Evolutionary conservation across 2,329 filamentous ascomycete genomes (phyloP).

Genomic region (Zymoseptoria tritici): DNA sequence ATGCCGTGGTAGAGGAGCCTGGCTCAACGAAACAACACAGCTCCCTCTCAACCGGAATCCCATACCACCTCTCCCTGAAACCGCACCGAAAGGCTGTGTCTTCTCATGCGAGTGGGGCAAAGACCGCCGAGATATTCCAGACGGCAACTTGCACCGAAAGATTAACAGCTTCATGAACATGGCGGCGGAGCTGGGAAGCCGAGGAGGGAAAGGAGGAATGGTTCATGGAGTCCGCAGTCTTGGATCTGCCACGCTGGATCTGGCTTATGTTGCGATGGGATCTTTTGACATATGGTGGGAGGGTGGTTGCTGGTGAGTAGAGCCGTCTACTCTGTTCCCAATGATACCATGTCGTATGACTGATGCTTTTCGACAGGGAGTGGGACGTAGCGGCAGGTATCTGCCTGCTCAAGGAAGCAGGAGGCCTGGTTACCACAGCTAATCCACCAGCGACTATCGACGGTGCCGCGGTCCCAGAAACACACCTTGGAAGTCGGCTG

Average conservation of each 20-base stretch:
- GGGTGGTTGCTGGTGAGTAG: constrained; percentile 44
- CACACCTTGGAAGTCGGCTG: constrained; percentile 57
- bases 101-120: constrained; percentile 77
- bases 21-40: constrained; percentile 56
- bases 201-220: constrained; percentile 65
- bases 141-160: constrained; percentile 64
- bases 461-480: constrained; percentile 51
- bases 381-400: constrained; percentile 75
- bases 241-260: constrained; percentile 64
- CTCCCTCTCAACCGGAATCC: constrained; percentile 59
- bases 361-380: constrained; percentile 37
- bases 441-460: constrained; percentile 57
- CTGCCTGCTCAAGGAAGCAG: constrained; percentile 64
- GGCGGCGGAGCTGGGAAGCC: constrained; percentile 57
- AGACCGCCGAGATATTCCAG: constrained; percentile 57
- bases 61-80: constrained; percentile 53
- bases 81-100: constrained; percentile 61
- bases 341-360: background rate
- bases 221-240: constrained; percentile 68
- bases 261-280: constrained; percentile 67
- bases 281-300: constrained; percentile 79
- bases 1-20: constrained; percentile 59
- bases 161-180: constrained; percentile 69
- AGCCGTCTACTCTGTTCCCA: background rate
- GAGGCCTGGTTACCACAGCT: constrained; percentile 65